These are phyloP conservation scores for Jaapia argillacea DNA, from an alignment of 768 basidiomycete species.

Conservation along the genomic window DNA sequence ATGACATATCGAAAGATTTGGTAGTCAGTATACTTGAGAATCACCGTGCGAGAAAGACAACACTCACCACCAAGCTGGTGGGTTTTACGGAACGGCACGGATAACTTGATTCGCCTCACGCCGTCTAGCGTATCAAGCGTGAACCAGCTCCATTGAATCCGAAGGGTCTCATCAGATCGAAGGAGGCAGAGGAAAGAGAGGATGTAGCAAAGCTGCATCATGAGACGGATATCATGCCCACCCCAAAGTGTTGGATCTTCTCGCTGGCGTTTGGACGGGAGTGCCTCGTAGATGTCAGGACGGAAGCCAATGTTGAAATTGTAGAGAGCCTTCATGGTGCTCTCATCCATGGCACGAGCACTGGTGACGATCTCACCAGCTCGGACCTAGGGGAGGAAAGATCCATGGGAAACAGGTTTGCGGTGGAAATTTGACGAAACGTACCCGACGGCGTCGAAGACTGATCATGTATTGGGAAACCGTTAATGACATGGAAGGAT, in stretches of 20 bases:
- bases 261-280: background rate
- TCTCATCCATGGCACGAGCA: constrained; percentile 14
- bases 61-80: constrained; percentile 13
- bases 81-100: constrained; percentile 13
- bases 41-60: background rate
- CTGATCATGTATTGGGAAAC: constrained; percentile 18
- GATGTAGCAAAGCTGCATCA: constrained; percentile 12
- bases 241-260: constrained; percentile 9
- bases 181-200: constrained; percentile 14
- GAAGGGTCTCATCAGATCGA: constrained; percentile 14
- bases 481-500: constrained; percentile 13
- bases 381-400: constrained; percentile 5
- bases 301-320: constrained; percentile 5
- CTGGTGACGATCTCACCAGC: constrained; percentile 13
- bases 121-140: constrained; percentile 6
- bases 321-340: constrained; percentile 9
- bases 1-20: background rate
- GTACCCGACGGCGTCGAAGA: constrained; percentile 13
- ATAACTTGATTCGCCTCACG: constrained; percentile 2
- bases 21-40: background rate
- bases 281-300: background rate
- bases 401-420: background rate
- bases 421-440: background rate
- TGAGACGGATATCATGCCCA: constrained; percentile 10
- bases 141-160: constrained; percentile 13